Conservation (phyloP, 495 filamentous ascomycete genomes). For the Geoglossum glabrum region DNA sequence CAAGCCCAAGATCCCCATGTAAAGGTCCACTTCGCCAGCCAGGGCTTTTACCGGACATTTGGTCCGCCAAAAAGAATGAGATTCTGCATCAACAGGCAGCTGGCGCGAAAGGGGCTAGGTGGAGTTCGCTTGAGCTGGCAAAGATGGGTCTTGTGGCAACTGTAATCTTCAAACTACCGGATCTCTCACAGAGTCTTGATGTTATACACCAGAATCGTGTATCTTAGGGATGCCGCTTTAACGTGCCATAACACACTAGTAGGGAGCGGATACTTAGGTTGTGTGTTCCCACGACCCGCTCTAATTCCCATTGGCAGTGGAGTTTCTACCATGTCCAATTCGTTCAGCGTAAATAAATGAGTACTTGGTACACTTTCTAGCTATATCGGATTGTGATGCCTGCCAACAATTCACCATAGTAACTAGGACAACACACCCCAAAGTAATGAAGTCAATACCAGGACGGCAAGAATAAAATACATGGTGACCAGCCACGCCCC, state of each 20-base stretch:
- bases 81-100: not conserved
- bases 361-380: not conserved
- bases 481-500: not conserved
- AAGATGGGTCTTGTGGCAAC: not conserved
- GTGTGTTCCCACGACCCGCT: not conserved
- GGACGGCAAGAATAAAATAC: not conserved
- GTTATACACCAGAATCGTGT: not conserved
- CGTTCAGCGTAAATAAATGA: not conserved
- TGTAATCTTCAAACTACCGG: not conserved
- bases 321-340: not conserved
- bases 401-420: not conserved
- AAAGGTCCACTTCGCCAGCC: not conserved
- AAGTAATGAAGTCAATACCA: not conserved
- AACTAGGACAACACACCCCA: not conserved
- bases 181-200: not conserved
- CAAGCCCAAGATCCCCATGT: not conserved
- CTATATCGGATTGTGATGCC: not conserved
- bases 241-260: no score
- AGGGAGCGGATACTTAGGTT: no score
- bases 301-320: not conserved
- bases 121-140: not conserved
- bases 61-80: not conserved
- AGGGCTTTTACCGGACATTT: slow-evolving; percentile 1
- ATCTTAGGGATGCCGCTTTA: not conserved
- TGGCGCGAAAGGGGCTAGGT: not conserved